Evolutionary conservation across 2,329 filamentous ascomycete species (phyloP).

Genomic region (Piedraia hortae): DNA sequence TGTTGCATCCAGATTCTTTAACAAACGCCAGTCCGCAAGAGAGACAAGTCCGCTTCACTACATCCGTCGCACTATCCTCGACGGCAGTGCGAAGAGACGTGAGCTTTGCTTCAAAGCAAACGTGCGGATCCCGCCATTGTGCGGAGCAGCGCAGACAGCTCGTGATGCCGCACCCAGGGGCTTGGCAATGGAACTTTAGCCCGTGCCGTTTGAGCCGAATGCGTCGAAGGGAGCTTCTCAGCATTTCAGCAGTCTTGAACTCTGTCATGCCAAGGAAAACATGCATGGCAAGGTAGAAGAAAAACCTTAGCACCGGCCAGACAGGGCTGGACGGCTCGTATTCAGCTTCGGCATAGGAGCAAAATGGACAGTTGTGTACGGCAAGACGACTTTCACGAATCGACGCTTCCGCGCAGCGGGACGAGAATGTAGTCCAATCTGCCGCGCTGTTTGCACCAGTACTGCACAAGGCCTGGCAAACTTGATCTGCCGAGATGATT

Average conservation of each 20-base stretch:
- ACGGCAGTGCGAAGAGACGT: constrained; percentile 66
- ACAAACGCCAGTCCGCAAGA: constrained; percentile 78
- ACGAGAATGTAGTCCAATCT: constrained; percentile 41
- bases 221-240: constrained; percentile 24
- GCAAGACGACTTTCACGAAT: constrained; percentile 46
- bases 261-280: constrained; percentile 3
- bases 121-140: constrained; percentile 65
- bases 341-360: constrained; percentile 71
- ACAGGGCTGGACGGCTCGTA: constrained; percentile 18
- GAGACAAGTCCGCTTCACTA: constrained; percentile 84
- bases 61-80: constrained; percentile 77
- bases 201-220: constrained; percentile 44
- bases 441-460: constrained; percentile 25
- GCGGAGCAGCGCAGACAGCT: constrained; percentile 68
- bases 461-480: constrained; percentile 44
- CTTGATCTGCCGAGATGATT: constrained; percentile 39
- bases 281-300: constrained; percentile 6
- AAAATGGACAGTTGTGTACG: constrained; percentile 69
- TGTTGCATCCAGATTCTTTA: constrained; percentile 86
- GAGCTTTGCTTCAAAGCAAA: constrained; percentile 62
- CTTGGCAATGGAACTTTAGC: constrained; percentile 50
- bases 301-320: constrained; percentile 5
- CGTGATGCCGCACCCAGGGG: constrained; percentile 34
- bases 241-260: background rate
- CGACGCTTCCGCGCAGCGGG: constrained; percentile 48